Base-by-base conservation (phyloP, 495 filamentous ascomycete species). In the Penicillium lividum region DNA sequence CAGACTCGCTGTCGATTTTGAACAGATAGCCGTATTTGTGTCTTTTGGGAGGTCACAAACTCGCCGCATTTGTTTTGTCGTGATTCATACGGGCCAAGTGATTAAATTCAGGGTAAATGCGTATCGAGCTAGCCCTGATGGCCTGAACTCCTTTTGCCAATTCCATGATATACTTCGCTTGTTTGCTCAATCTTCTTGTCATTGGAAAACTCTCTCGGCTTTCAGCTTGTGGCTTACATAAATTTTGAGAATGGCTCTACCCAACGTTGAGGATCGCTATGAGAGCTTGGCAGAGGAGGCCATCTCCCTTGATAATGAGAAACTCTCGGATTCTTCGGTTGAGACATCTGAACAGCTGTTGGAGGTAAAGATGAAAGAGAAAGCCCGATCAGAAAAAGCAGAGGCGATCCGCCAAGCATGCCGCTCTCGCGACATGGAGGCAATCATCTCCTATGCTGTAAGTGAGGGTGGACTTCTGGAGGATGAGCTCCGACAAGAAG, bases 401-500 rank as follows among this genome's bases (percentile, higher is more conserved):
- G 65, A 64, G 51, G 73, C 76, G 28, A 92, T 96, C 59, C 69
- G 81, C 34, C 74, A 77, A 50, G 92, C 92, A 48, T 97, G 93
- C 71, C 73, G 77, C 54, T 68, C 76, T 60, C 74, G 76, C 22
- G 83, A 96, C 68, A 69, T 91, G 33, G 78, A 80, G 57, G 75
- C 79, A 31, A 75, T 98, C 49, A 72, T 85, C 42, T 68, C 65
- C 4, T 78, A 90, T 59, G 92, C 94, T 16, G 86, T 85, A 27
- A 88, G 87, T 10, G 73, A 81, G 53, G 88, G 87, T 11, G 94
- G 94, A 6, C 80, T 98, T 48, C 69, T 97, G 34, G 82, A 84
- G 47, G 94, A 98, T 74, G 78, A 81, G n/a, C 73, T 95, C 63
- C 87, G 94, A 66, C 82, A 82, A 67, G 79, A 82, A 73, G 93